Evolutionary conservation across 495 filamentous ascomycete genomes (phyloP).

Genomic region (Copromyces sp.): DNA sequence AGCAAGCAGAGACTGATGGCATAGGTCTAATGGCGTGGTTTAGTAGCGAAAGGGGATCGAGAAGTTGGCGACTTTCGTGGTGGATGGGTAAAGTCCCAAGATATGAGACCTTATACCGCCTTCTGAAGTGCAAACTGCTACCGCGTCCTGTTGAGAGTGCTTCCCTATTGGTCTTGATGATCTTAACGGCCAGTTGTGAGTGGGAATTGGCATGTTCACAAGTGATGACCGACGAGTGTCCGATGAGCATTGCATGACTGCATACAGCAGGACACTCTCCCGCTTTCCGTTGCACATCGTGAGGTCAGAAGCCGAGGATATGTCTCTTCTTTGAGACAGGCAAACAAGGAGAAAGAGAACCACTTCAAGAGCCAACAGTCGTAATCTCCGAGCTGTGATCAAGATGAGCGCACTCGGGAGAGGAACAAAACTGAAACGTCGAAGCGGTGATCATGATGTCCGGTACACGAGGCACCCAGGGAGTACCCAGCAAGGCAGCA

Average conservation of each 20-base stretch:
- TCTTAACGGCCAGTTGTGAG: background rate
- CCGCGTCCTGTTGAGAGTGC: background rate
- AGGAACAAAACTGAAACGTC: background rate
- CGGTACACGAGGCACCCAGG: background rate
- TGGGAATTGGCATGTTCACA: background rate
- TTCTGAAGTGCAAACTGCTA: background rate
- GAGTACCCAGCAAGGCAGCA: background rate
- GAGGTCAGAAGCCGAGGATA: background rate
- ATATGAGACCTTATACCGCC: background rate
- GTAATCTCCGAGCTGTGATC: background rate
- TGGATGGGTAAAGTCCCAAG: background rate
- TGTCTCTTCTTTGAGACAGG: background rate
- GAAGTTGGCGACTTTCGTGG: background rate
- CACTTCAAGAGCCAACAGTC: background rate
- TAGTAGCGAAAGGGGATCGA: background rate
- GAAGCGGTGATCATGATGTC: background rate
- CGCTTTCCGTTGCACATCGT: background rate
- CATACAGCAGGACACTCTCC: background rate
- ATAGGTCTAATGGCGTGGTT: background rate
- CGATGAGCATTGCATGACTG: background rate
- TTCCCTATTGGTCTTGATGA: background rate
- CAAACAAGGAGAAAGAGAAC: background rate
- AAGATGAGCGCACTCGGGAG: background rate
- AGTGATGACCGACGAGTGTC: background rate
- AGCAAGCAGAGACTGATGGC: constrained; percentile 28